These are phyloP conservation scores for Heliophila coronopifolia DNA, from an alignment of 441 rosid species.

Conservation along the genomic window DNA sequence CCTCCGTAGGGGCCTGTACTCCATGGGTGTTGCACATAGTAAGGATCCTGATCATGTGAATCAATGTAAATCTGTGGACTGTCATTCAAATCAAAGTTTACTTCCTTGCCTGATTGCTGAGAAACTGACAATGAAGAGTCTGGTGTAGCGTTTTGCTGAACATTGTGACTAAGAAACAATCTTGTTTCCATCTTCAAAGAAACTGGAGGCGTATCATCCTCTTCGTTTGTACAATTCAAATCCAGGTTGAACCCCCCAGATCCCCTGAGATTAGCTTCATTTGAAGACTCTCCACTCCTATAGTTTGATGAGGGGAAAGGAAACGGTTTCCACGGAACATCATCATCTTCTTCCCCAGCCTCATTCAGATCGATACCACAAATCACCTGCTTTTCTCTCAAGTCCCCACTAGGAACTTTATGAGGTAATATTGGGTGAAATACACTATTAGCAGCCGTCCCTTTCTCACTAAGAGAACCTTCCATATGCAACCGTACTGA, in stretches of 20 bases:
- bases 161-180: conserved; percentile 43
- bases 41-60: conserved; percentile 43
- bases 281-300: conserved; percentile 56
- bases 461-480: conserved; percentile 73
- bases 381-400: conserved; percentile 42
- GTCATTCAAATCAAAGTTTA: conserved; percentile 86
- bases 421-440: conserved; percentile 68
- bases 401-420: conserved; percentile 42
- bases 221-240: conserved; percentile 69
- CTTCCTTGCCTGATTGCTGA: conserved; percentile 54
- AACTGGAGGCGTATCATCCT: conserved; percentile 46
- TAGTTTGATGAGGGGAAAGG: conserved; percentile 44
- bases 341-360: conserved; percentile 70
- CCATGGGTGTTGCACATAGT: conserved; percentile 34
- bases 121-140: conserved; percentile 65
- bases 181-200: conserved; percentile 46
- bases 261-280: conserved; percentile 53
- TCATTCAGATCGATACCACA: conserved; percentile 82
- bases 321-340: conserved; percentile 41
- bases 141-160: conserved; percentile 63
- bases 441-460: conserved; percentile 69
- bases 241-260: conserved; percentile 66
- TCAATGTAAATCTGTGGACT: conserved; percentile 52
- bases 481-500: conserved; percentile 58
- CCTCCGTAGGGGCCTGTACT: conserved; percentile 37